A percentile compares a stretch with the other conserved stretches of the same genome.
Evolutionary conservation across 2,329 filamentous ascomycete genomes (phyloP).

Genomic region (Sordariomycetes sp.): DNA sequence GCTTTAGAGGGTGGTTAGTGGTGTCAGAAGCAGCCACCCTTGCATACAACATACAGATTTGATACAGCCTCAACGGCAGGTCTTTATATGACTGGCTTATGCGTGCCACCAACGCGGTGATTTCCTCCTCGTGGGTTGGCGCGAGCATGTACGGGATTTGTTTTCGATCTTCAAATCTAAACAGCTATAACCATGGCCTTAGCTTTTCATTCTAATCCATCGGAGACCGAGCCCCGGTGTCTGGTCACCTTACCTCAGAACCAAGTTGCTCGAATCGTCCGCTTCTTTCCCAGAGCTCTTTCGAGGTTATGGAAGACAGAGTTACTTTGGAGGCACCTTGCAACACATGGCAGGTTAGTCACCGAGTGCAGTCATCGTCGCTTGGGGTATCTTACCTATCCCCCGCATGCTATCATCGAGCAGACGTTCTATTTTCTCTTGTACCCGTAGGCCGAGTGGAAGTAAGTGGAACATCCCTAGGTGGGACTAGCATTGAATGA

Average conservation of each 20-base stretch:
- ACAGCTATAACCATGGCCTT: constrained; percentile 43
- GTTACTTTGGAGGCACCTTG: constrained; percentile 67
- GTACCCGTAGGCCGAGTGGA: constrained; percentile 73
- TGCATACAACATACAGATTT: constrained; percentile 52
- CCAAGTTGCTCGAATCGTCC: constrained; percentile 62
- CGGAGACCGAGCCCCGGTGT: neutral
- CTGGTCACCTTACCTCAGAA: constrained; percentile 46
- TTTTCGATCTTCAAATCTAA: constrained; percentile 69
- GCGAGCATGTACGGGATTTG: constrained; percentile 62
- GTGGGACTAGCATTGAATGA: constrained; percentile 44
- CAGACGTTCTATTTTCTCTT: constrained; percentile 73
- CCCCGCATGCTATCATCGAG: constrained; percentile 82
- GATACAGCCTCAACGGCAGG: constrained; percentile 76
- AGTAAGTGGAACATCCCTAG: constrained; percentile 87
- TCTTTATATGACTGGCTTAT: constrained; percentile 73
- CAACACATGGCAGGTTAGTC: neutral
- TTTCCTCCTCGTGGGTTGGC: constrained; percentile 94
- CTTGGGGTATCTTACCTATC: constrained; percentile 37
- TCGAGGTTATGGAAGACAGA: constrained; percentile 74
- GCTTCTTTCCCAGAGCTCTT: constrained; percentile 70
- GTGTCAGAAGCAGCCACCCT: neutral
- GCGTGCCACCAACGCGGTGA: constrained; percentile 65
- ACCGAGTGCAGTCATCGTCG: neutral
- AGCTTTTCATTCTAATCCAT: neutral
- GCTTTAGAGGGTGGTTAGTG: constrained; percentile 30